Evolutionary conservation across 192 early-diverging fungal genomes (phyloP).

Genomic region (Coemansia umbellata): DNA sequence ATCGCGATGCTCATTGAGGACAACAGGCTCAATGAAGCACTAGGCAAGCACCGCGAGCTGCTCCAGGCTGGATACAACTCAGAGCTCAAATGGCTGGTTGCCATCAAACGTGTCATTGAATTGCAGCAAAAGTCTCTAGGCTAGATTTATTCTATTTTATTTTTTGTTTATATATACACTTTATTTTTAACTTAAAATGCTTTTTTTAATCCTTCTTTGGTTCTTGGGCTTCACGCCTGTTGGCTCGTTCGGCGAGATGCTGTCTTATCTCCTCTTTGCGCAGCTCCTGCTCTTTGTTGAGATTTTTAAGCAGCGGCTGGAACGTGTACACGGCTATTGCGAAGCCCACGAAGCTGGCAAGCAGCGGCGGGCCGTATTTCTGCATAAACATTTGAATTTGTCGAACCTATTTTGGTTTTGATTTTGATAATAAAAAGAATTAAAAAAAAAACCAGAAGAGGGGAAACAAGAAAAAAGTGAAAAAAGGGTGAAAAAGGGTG

Average conservation of each 20-base stretch:
- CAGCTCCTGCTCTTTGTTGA: constrained; percentile 9
- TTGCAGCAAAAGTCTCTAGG: constrained; percentile 19
- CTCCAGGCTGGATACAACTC: constrained; percentile 29
- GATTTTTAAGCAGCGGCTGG: constrained; percentile 14
- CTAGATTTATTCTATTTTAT: neutral
- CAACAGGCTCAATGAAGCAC: constrained; percentile 9
- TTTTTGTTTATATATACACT: neutral
- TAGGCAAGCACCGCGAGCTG: constrained; percentile 14
- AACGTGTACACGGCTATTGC: constrained; percentile 31
- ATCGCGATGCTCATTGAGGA: constrained; percentile 20
- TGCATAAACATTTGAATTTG: no score
- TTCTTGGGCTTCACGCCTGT: neutral
- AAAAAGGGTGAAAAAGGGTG: neutral
- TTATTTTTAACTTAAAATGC: neutral
- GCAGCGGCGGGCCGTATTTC: constrained; percentile 21
- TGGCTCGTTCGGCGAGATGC: neutral
- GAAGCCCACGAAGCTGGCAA: constrained; percentile 18
- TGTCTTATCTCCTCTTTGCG: neutral
- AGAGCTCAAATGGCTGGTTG: constrained; percentile 48
- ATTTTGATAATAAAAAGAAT: no score
- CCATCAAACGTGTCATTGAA: constrained; percentile 45
- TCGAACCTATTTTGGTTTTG: no score
- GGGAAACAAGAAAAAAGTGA: neutral
- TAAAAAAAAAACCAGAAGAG: neutral
- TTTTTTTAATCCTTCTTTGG: constrained; percentile 2